Evolutionary conservation across 2,329 filamentous ascomycete species (phyloP).

Genomic region (Ophiostoma novo-ulmi): DNA sequence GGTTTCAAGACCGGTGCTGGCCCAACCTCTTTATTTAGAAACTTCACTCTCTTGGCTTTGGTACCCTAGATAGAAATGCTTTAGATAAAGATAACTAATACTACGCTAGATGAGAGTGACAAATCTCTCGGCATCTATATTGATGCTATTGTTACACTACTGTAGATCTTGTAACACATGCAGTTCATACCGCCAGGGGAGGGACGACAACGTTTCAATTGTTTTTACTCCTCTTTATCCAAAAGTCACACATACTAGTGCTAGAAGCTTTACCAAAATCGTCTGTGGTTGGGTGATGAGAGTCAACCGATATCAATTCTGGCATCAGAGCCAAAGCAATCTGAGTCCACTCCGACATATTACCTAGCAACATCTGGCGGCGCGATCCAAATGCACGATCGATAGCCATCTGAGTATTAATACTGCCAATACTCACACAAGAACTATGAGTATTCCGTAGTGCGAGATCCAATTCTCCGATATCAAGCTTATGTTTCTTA

Average conservation of each 20-base stretch:
- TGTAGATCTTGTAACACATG: background rate
- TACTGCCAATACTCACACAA: background rate
- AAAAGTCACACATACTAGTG: background rate
- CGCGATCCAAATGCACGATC: no score
- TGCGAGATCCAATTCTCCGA: background rate
- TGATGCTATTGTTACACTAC: background rate
- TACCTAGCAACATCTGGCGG: background rate
- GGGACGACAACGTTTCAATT: background rate
- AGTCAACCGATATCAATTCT: background rate
- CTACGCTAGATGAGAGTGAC: background rate
- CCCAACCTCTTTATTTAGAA: background rate
- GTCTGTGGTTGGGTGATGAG: background rate
- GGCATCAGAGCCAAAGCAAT: background rate
- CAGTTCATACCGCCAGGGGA: background rate
- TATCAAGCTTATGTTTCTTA: background rate
- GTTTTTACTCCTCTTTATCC: background rate
- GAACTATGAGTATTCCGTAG: background rate
- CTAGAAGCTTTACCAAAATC: background rate
- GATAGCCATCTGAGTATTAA: background rate
- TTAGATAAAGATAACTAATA: background rate
- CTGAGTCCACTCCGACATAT: background rate
- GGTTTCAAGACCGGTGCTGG: background rate
- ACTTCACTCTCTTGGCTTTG: background rate
- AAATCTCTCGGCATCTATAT: background rate
- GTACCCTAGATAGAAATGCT: background rate